Base-by-base conservation (phyloP, 2,329 filamentous ascomycete species). In the Xylariales sp. region DNA sequence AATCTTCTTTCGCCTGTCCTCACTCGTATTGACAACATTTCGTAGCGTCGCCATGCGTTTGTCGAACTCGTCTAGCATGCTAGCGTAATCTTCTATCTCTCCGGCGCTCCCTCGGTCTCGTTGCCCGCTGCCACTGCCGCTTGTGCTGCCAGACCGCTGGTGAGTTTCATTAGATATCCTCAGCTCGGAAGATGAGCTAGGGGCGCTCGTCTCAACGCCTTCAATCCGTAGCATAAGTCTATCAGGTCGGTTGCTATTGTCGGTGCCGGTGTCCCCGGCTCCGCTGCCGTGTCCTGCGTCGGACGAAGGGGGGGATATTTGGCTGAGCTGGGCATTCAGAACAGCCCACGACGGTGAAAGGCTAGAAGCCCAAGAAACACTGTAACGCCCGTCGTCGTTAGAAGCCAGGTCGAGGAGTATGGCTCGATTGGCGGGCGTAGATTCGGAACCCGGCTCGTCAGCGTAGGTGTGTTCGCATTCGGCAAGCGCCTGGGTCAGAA, bases 311-410 rank as follows among this genome's bases (percentile, higher is more conserved):
- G 76, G 75, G 5, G 77, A 75, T 63, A 84, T 83, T 56, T 80
- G 83, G 23, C 80, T 80, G 50, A 89, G 75, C 60, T 78, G 80
- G 14, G 84, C 80, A 52, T 80, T 80, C 1, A 84, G 84, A 52
- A 88, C 82, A 54, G 89, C 87, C 90, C 95, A 98, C 57, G 91
- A 87, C 0, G 90, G 82, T 8, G 89, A 91, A 12, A 97, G 81
- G 69, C 91, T 94, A 49, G 91, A 89, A 1, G 92, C 91, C 64
- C 88, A 89, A 0, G 87, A 82, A 0, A 98, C 87, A 32, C 80
- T 79, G 78, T 86, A 87, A 4, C 82, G 75, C 14, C 81, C 79
- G 14, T 80, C 79, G 18, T 76, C 64, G 62, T 82, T 75, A 2
- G 82, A 79, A 0, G 79, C 80, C 32, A 91, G 79, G 73, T 91